Evolutionary conservation across 164 flowering plant genomes (phyloP).

Genomic region (Echeveria elegans): DNA sequence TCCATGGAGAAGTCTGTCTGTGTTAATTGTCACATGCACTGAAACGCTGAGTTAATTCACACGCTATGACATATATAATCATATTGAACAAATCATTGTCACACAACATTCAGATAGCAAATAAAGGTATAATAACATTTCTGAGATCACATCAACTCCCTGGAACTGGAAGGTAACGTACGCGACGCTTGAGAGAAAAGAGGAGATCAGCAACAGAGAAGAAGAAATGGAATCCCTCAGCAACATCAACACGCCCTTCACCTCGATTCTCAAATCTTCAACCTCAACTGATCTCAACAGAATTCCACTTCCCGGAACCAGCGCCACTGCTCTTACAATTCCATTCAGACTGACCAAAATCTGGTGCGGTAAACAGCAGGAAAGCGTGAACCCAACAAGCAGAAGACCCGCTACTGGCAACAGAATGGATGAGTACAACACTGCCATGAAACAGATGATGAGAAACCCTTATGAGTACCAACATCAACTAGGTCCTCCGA

Average conservation of each 20-base stretch:
- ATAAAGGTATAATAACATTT: too few species aligned
- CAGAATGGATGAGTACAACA: constrained; percentile 77
- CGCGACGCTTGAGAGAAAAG: too few species aligned
- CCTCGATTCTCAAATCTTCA: constrained; percentile 15
- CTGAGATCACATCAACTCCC: too few species aligned
- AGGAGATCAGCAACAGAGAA: not conserved
- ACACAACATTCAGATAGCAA: too few species aligned
- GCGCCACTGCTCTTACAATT: constrained; percentile 3
- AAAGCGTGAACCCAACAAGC: constrained; percentile 21
- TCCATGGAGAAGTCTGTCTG: too few species aligned
- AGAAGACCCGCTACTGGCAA: constrained; percentile 15
- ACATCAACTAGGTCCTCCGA: constrained; percentile 74
- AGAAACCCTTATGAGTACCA: constrained; percentile 93
- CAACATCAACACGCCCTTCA: constrained; percentile 13
- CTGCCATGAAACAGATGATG: constrained; percentile 87
- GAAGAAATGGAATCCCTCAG: constrained; percentile 12
- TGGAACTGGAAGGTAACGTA: too few species aligned
- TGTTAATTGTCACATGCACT: too few species aligned
- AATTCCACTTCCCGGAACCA: constrained; percentile 12
- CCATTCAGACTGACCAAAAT: constrained; percentile 14
- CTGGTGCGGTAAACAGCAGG: constrained; percentile 23
- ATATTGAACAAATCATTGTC: too few species aligned
- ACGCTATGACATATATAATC: too few species aligned
- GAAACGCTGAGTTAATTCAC: too few species aligned
- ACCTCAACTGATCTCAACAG: constrained; percentile 9